Evolutionary conservation across 139 green algal species (phyloP).

Genomic region (Nannochloris sp.): DNA sequence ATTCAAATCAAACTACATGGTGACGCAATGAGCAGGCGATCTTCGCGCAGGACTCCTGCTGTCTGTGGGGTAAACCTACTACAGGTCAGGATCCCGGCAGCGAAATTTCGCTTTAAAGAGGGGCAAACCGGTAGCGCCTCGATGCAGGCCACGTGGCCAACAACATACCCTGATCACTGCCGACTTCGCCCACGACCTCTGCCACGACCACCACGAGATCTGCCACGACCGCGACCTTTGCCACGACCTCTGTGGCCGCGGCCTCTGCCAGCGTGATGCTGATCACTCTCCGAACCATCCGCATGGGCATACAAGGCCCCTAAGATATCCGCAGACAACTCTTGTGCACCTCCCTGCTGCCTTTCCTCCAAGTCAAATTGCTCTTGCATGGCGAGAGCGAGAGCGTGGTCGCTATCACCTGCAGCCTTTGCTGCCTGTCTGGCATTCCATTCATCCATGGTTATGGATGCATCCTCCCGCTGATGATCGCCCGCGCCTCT

Average conservation of each 20-base stretch:
- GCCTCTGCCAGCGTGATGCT: neutral
- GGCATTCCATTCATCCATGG: constrained; percentile 45
- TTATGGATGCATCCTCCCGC: constrained; percentile 22
- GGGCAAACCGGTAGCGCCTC: too few species aligned
- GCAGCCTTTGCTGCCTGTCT: neutral
- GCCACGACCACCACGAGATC: neutral
- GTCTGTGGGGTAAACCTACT: too few species aligned
- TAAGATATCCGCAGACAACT: neutral
- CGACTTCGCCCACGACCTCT: neutral
- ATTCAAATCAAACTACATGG: too few species aligned
- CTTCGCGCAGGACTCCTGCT: too few species aligned
- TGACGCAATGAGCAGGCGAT: too few species aligned
- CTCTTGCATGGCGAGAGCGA: constrained; percentile 18
- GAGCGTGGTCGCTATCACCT: constrained; percentile 10
- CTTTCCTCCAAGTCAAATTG: constrained; percentile 19
- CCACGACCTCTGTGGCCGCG: neutral
- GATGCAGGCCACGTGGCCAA: too few species aligned
- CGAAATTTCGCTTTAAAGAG: too few species aligned
- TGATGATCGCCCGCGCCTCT: constrained; percentile 20
- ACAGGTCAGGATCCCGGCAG: too few species aligned
- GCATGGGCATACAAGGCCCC: neutral
- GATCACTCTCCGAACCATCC: neutral
- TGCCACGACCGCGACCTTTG: neutral
- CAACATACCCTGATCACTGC: too few species aligned
- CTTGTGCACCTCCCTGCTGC: neutral